phyloP scores from a whole-genome alignment of 139 green algal genomes.

The Haematococcus sp. region DNA sequence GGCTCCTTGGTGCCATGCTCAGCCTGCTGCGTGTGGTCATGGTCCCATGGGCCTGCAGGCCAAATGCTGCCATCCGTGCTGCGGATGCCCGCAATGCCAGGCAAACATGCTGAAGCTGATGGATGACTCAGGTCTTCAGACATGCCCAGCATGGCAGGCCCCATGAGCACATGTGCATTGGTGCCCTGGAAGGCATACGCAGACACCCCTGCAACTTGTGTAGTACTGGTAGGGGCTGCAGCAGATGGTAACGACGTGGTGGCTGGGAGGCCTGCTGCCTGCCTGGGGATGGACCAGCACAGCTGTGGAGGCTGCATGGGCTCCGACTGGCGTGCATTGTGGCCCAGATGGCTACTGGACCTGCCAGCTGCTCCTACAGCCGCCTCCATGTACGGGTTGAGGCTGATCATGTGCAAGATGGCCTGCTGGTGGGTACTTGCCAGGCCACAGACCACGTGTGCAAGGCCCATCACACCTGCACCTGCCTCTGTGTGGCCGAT shows the following conservation, averaged over 20 bases:
- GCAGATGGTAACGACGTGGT: not conserved
- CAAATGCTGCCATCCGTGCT: too few species aligned
- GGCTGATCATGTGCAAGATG: slow-evolving; percentile 56
- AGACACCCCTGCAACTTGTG: slow-evolving; percentile 49
- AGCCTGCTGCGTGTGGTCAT: too few species aligned
- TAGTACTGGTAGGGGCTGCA: not conserved
- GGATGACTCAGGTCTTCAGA: too few species aligned
- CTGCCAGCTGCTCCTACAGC: slow-evolving; percentile 19
- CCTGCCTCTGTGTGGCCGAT: slow-evolving; percentile 83
- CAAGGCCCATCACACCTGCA: slow-evolving; percentile 69
- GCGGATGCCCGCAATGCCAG: too few species aligned
- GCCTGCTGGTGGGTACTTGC: not conserved
- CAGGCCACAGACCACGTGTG: slow-evolving; percentile 41
- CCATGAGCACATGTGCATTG: slow-evolving; percentile 70
- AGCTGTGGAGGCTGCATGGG: too few species aligned
- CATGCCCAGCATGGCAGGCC: not conserved
- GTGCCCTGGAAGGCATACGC: slow-evolving; percentile 86
- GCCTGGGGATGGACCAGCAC: too few species aligned
- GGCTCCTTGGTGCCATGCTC: too few species aligned
- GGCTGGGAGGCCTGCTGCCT: too few species aligned
- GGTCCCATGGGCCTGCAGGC: too few species aligned
- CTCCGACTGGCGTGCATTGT: too few species aligned
- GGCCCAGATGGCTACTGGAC: too few species aligned
- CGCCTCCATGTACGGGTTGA: slow-evolving; percentile 60
- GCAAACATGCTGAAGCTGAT: too few species aligned